These are phyloP conservation scores for Plantago lanceolata DNA, from an alignment of 305 asterid genomes.

Conservation along the genomic window DNA sequence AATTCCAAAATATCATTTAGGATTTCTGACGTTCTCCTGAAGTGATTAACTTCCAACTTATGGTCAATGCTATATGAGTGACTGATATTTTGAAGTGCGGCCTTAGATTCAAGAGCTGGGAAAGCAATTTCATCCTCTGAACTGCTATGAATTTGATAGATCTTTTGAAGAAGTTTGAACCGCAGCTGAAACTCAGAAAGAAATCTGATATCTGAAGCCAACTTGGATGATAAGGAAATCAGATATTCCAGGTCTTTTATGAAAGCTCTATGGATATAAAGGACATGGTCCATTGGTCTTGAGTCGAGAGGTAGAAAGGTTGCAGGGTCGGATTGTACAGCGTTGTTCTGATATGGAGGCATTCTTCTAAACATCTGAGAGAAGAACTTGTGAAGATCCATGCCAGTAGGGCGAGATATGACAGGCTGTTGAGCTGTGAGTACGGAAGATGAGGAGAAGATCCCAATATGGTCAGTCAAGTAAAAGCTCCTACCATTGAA, in stretches of 20 bases:
- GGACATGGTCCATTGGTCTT: constrained; percentile 58
- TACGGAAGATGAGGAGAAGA: constrained; percentile 38
- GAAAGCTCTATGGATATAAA: constrained; percentile 66
- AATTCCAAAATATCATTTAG: constrained; percentile 43
- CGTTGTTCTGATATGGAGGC: constrained; percentile 33
- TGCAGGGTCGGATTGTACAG: constrained; percentile 24
- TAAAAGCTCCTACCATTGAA: constrained; percentile 52
- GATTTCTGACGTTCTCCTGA: constrained; percentile 44
- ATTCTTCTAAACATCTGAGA: constrained; percentile 42
- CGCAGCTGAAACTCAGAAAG: constrained; percentile 48
- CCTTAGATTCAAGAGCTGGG: constrained; percentile 81
- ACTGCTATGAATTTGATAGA: constrained; percentile 56
- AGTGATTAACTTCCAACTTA: constrained; percentile 54
- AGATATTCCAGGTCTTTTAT: constrained; percentile 55
- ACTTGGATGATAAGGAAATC: constrained; percentile 50
- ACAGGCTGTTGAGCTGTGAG: constrained; percentile 32
- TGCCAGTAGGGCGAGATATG: constrained; percentile 29
- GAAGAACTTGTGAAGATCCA: constrained; percentile 40
- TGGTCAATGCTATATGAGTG: constrained; percentile 76
- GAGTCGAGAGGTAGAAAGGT: constrained; percentile 35
- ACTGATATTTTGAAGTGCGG: constrained; percentile 56
- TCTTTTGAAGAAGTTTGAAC: constrained; percentile 43
- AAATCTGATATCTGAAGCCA: constrained; percentile 38
- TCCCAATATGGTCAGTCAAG: constrained; percentile 40
- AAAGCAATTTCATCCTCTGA: constrained; percentile 70